phyloP scores from a whole-genome alignment of 73 alveolate species.

The Uronychia binucleata region DNA sequence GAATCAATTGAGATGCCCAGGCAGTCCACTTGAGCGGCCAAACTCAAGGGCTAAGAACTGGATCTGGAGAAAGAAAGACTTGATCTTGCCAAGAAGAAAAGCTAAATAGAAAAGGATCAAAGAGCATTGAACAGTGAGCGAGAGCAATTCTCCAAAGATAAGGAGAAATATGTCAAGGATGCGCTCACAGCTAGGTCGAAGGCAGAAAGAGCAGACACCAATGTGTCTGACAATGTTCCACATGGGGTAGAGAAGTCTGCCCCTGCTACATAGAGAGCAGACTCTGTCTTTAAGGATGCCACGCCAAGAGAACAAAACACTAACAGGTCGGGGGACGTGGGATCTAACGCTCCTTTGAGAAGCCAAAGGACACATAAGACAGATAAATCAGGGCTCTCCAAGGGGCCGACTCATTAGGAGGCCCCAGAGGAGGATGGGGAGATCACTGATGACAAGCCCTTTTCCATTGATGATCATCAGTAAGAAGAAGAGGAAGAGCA shows the following conservation, averaged over 20 bases:
- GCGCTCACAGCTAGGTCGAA: neutral
- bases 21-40: no score
- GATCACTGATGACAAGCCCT: neutral
- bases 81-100: neutral
- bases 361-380: neutral
- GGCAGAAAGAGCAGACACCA: neutral
- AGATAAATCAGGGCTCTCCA: neutral
- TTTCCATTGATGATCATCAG: neutral
- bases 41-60: neutral
- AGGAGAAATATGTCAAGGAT: neutral
- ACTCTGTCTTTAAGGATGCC: no score
- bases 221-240: neutral
- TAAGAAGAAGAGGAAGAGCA: neutral
- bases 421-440: neutral
- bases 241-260: no score
- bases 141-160: neutral
- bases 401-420: neutral
- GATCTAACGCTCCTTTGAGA: neutral
- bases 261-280: no score
- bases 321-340: neutral
- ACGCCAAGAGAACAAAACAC: no score
- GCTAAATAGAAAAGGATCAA: neutral
- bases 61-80: neutral
- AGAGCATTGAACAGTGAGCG: neutral
- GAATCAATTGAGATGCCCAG: no score